Base-by-base conservation (phyloP, 1,139 yeast genomes). In the Dujonia santamariae region DNA sequence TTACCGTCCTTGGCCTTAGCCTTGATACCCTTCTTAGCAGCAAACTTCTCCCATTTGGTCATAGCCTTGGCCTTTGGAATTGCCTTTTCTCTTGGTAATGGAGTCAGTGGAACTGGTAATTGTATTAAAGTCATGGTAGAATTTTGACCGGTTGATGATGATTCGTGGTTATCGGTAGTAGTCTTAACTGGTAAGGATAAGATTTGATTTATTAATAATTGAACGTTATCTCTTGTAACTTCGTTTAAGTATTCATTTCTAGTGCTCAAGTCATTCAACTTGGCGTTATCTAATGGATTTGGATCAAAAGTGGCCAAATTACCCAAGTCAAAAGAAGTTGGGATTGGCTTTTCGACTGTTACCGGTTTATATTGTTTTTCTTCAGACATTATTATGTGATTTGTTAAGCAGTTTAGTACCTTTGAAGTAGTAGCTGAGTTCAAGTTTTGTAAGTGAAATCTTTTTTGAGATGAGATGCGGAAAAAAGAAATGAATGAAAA, bases 1-100 rank as follows among this genome's bases (percentile, higher is more conserved):
- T 87, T 92, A 34, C 96, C 97, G 25, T 86, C 84, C 61, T 82
- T 88, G 45, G 86, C 85, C 71, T 86, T 88, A 61, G 95, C 75
- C 63, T 84, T 74, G 57, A 94, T 94, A 49, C 97, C 97, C 69
- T 94, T 94, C 72, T 79, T 85, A 39, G 85, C 84, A 42, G 99
- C 99, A 68, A 94, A 94, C 56, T 76, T 75, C 66, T 94, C 96
- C 99, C 99, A 94, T 65, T 83, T 88, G 47, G 98, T 90, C 45
- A 81, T 84, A 35, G 94, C 83, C 67, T 86, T 92, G 39, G 86
- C 80, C 64, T 88, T 88, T 38, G 98, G 99, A 49, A 94, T 64
- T 25, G 96, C 81, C 67, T 92, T 92, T 61, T 92, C 99, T 69
- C 99, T 78, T 37, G 99, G 99, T 46, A 92, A 72, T 39, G 66